Percentiles rank a stretch among this genome's conserved stretches.
Evolutionary conservation across 768 basidiomycete genomes (phyloP).

Genomic region (Trametopsis cervina): DNA sequence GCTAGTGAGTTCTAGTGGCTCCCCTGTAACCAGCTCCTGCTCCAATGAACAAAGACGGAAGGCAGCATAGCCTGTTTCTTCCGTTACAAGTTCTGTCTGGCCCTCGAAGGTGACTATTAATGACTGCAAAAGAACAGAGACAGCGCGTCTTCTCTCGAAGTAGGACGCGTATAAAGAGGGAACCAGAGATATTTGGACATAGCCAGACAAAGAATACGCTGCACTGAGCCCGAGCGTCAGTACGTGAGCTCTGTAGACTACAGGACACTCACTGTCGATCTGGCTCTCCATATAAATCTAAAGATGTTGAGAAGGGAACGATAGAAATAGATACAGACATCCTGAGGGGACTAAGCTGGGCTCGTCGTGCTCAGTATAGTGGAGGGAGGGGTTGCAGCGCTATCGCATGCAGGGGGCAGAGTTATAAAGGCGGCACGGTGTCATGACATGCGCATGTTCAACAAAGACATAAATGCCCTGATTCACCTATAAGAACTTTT

Average conservation of each 20-base stretch:
- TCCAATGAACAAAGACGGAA: slow-evolving; percentile 62
- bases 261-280: slow-evolving; percentile 49
- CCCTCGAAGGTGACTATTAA: slow-evolving; percentile 79
- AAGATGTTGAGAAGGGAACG: slow-evolving; percentile 43
- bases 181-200: slow-evolving; percentile 59
- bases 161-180: slow-evolving; percentile 34
- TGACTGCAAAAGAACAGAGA: slow-evolving; percentile 57
- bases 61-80: slow-evolving; percentile 58
- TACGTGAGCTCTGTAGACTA: neutral
- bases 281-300: slow-evolving; percentile 68
- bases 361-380: neutral
- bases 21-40: slow-evolving; percentile 50
- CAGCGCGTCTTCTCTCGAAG: slow-evolving; percentile 45
- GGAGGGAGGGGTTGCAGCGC: neutral
- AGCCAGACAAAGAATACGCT: slow-evolving; percentile 82
- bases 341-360: neutral
- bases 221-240: slow-evolving; percentile 39
- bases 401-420: neutral
- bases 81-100: slow-evolving; percentile 67
- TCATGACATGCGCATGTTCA: neutral
- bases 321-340: slow-evolving; percentile 70
- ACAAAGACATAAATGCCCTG: neutral
- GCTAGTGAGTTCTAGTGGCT: slow-evolving; percentile 54
- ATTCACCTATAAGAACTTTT: neutral
- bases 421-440: neutral